Percentiles rank a stretch among this genome's conserved stretches.
Conservation (phyloP, 1,284 basidiomycete genomes). For the Sanghuangporus baumii region DNA sequence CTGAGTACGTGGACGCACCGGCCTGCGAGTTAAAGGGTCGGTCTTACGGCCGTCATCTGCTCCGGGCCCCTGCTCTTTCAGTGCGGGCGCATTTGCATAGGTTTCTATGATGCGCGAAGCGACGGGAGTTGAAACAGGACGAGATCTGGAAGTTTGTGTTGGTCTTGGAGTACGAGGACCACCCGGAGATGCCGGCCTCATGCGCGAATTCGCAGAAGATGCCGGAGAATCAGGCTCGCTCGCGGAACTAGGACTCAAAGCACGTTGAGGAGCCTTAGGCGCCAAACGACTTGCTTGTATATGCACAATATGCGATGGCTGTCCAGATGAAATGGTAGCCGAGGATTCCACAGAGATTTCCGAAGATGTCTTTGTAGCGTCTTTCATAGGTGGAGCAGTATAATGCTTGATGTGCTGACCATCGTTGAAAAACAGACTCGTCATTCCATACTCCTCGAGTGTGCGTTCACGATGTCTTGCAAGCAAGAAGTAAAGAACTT, state of each 20-base stretch:
- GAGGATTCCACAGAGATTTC: not conserved
- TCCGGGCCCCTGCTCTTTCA: not conserved
- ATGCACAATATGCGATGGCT: not conserved
- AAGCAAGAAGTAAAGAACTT: conserved; percentile 90
- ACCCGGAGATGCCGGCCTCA: conserved; percentile 14
- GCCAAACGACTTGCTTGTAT: conserved; percentile 7
- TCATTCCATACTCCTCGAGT: conserved; percentile 54
- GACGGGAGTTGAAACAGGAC: conserved; percentile 12
- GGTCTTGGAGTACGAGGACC: conserved; percentile 14
- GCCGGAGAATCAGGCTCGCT: conserved; percentile 3
- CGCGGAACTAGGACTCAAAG: not conserved
- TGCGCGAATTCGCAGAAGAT: conserved; percentile 2
- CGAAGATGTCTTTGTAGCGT: not conserved
- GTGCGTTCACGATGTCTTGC: conserved; percentile 75
- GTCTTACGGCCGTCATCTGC: not conserved
- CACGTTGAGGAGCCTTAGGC: conserved; percentile 4
- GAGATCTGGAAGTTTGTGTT: conserved; percentile 6
- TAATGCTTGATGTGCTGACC: conserved; percentile 42
- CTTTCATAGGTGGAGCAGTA: conserved; percentile 32
- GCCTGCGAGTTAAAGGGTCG: not conserved
- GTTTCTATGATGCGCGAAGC: not conserved
- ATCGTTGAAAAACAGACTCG: conserved; percentile 32
- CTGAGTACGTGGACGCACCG: conserved; percentile 7
- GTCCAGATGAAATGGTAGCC: not conserved
- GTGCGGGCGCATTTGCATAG: not conserved